These are phyloP conservation scores for Rhazya stricta DNA, from an alignment of 257 asterid genomes.

Conservation along the genomic window DNA sequence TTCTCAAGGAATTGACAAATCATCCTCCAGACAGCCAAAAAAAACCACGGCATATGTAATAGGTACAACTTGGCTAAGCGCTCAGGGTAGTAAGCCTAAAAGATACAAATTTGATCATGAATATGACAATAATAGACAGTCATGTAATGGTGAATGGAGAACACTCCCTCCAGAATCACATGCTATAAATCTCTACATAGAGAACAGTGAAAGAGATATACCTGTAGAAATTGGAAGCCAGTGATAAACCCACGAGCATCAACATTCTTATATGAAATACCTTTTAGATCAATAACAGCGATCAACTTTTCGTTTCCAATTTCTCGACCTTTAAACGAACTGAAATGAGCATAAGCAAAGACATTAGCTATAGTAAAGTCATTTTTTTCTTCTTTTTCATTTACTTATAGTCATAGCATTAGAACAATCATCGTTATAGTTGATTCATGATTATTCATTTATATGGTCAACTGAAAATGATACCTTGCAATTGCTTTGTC, in stretches of 20 bases:
- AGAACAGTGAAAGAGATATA: constrained; percentile 15
- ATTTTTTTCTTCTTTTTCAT: no score
- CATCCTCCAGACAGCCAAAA: constrained; percentile 59
- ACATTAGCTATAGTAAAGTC: no score
- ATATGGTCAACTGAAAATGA: constrained; percentile 6
- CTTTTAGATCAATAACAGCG: constrained; percentile 53
- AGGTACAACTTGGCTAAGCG: constrained; percentile 56
- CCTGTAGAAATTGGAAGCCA: constrained; percentile 73
- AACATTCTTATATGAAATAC: constrained; percentile 49
- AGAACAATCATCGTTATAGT: no score
- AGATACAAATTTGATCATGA: not conserved
- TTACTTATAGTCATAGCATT: no score
- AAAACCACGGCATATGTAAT: constrained; percentile 63
- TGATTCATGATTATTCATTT: constrained; percentile 4
- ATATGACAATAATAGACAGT: not conserved
- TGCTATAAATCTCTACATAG: not conserved
- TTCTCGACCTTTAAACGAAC: constrained; percentile 51
- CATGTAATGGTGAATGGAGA: not conserved
- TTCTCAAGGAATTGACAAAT: constrained; percentile 61
- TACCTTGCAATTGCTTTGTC: constrained; percentile 80
- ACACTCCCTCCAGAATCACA: not conserved
- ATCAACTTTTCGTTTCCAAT: constrained; percentile 58
- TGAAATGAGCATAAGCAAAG: constrained; percentile 19
- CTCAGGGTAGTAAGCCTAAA: constrained; percentile 71
- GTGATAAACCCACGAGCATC: constrained; percentile 67